Evolutionary conservation across 169 alveolate genomes (phyloP).

Genomic region (Nephromyces sp.): DNA sequence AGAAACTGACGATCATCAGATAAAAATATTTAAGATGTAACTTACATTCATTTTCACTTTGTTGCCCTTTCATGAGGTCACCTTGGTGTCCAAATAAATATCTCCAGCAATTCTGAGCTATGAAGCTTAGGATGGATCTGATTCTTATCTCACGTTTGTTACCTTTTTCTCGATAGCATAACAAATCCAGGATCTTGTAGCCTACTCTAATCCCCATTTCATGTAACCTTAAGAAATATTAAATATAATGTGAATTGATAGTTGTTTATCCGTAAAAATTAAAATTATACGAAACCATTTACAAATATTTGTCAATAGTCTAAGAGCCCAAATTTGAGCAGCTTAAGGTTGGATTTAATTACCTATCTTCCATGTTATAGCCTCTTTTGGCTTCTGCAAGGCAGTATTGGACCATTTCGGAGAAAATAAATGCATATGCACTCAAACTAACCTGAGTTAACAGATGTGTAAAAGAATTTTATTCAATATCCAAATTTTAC

Average conservation of each 20-base stretch:
- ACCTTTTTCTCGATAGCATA: slow-evolving; percentile 43
- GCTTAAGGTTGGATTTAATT: no score
- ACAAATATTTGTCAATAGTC: no score
- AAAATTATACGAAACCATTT: no score
- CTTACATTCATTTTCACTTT: slow-evolving; percentile 55
- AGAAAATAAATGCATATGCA: slow-evolving; percentile 49
- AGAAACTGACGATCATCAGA: background rate
- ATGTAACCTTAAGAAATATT: slow-evolving; percentile 35
- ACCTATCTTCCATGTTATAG: slow-evolving; percentile 55
- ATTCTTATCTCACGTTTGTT: slow-evolving; percentile 51
- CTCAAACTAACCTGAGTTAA: slow-evolving; percentile 57
- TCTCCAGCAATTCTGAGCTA: slow-evolving; percentile 54
- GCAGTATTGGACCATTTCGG: slow-evolving; percentile 61
- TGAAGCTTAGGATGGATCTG: slow-evolving; percentile 48
- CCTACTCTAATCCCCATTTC: slow-evolving; percentile 63
- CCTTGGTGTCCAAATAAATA: slow-evolving; percentile 59
- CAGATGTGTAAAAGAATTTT: background rate
- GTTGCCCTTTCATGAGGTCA: slow-evolving; percentile 61
- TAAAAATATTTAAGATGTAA: background rate
- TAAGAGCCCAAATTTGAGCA: no score
- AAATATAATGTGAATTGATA: no score
- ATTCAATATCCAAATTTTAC: no score
- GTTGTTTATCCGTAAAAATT: no score
- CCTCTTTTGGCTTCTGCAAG: slow-evolving; percentile 52
- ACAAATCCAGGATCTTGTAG: slow-evolving; percentile 46